A percentile compares a stretch with the other conserved stretches of the same genome.
phyloP scores from a whole-genome alignment of 164 flowering plant genomes.

The Chloranthus sessilifolius region DNA sequence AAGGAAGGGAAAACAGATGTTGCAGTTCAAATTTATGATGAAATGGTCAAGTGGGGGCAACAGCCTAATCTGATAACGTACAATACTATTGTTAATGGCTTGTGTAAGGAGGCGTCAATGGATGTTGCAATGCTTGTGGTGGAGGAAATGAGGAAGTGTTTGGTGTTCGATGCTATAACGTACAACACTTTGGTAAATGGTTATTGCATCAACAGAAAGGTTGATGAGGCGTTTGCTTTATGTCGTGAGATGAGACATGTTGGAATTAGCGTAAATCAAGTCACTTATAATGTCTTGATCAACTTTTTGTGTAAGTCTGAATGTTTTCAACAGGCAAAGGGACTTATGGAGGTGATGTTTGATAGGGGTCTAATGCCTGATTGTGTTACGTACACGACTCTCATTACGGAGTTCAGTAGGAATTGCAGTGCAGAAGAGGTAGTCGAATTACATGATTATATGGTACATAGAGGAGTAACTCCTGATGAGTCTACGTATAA shows the following conservation, averaged over 20 bases:
- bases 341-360: slow-evolving; percentile 29
- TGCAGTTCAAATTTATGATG: slow-evolving; percentile 30
- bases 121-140: slow-evolving; percentile 22
- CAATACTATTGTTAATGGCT: slow-evolving; percentile 35
- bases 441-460: slow-evolving; percentile 34
- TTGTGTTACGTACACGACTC: slow-evolving; percentile 34
- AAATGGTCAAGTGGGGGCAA: slow-evolving; percentile 23
- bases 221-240: slow-evolving; percentile 28
- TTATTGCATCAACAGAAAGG: slow-evolving; percentile 22
- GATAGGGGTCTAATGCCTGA: slow-evolving; percentile 29
- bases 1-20: slow-evolving; percentile 27
- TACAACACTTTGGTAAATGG: slow-evolving; percentile 39
- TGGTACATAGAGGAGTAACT: slow-evolving; percentile 37
- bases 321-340: slow-evolving; percentile 26
- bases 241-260: slow-evolving; percentile 18
- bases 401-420: slow-evolving; percentile 25
- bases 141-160: slow-evolving; percentile 12
- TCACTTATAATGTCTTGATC: slow-evolving; percentile 34
- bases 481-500: slow-evolving; percentile 28
- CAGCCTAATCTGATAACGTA: slow-evolving; percentile 30
- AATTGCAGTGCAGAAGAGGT: slow-evolving; percentile 29
- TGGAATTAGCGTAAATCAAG: slow-evolving; percentile 18
- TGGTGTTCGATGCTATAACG: slow-evolving; percentile 25
- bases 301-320: slow-evolving; percentile 37
- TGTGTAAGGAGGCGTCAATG: slow-evolving; percentile 32